These are phyloP conservation scores for Schizophyllum amplum DNA, from an alignment of 1,284 basidiomycete genomes.

Conservation along the genomic window DNA sequence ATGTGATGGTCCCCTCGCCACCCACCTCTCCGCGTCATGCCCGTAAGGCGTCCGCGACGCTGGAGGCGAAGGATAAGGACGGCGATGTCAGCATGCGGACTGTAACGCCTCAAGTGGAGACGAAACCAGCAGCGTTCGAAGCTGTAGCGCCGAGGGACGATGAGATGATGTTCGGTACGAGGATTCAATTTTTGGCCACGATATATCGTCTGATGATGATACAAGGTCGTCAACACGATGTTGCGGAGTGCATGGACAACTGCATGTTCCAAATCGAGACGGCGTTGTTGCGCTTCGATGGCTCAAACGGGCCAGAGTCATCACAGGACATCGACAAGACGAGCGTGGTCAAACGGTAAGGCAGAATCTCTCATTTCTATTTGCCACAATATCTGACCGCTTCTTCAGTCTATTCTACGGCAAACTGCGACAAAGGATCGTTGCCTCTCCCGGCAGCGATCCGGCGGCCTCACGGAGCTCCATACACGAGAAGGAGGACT, in stretches of 20 bases:
- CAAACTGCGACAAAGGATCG: slow-evolving; percentile 72
- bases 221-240: slow-evolving; percentile 92
- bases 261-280: slow-evolving; percentile 98
- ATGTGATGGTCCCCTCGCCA: slow-evolving; percentile 39
- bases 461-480: slow-evolving; percentile 44
- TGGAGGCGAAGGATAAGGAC: slow-evolving; percentile 21
- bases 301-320: slow-evolving; percentile 43
- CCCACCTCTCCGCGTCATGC: slow-evolving; percentile 22
- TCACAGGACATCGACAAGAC: slow-evolving; percentile 47
- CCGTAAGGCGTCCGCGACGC: slow-evolving; percentile 37
- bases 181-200: not conserved
- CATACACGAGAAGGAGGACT: slow-evolving; percentile 78
- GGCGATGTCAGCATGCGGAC: slow-evolving; percentile 38
- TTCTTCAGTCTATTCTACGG: slow-evolving; percentile 77
- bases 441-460: slow-evolving; percentile 23
- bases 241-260: slow-evolving; percentile 98
- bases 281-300: slow-evolving; percentile 74
- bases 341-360: slow-evolving; percentile 77
- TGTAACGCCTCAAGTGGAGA: slow-evolving; percentile 16
- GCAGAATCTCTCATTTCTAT: not conserved
- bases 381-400: not conserved
- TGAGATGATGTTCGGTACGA: slow-evolving; percentile 80
- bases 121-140: slow-evolving; percentile 20
- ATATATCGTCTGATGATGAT: not conserved
- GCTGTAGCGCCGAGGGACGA: no score